Conservation (phyloP, 345 rosid species). For the Punica granatum region DNA sequence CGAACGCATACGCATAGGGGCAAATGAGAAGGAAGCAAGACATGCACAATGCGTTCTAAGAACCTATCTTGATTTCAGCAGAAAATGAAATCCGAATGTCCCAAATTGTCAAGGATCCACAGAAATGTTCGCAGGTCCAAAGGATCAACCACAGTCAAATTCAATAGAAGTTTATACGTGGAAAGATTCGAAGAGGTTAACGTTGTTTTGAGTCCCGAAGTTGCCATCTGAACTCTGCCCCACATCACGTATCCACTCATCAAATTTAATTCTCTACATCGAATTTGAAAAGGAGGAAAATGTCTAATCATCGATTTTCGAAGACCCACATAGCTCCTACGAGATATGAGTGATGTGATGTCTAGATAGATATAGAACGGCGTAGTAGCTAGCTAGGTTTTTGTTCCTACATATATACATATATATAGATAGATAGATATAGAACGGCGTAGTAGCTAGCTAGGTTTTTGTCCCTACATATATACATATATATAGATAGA, state of each 20-base stretch:
- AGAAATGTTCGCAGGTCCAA: neutral
- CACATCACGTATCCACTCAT: neutral
- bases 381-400: neutral
- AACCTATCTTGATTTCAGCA: no score
- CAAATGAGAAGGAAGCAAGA: no score
- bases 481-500: no score
- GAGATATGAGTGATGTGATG: neutral
- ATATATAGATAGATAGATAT: no score
- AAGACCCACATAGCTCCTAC: neutral
- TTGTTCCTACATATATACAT: neutral
- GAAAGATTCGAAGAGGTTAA: conserved; percentile 5
- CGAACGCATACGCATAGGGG: no score
- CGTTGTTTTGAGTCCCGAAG: conserved; percentile 2
- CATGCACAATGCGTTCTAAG: no score
- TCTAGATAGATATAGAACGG: neutral
- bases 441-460: no score
- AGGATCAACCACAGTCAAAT: neutral
- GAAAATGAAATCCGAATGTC: no score
- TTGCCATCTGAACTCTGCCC: conserved; percentile 11
- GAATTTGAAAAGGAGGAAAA: neutral
- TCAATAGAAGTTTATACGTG: neutral
- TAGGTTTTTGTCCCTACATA: no score
- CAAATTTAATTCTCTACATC: neutral
- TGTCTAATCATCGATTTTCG: neutral
- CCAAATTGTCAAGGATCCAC: neutral